Evolutionary conservation across 2,329 filamentous ascomycete genomes (phyloP).

Genomic region (Thelonectria discophora): DNA sequence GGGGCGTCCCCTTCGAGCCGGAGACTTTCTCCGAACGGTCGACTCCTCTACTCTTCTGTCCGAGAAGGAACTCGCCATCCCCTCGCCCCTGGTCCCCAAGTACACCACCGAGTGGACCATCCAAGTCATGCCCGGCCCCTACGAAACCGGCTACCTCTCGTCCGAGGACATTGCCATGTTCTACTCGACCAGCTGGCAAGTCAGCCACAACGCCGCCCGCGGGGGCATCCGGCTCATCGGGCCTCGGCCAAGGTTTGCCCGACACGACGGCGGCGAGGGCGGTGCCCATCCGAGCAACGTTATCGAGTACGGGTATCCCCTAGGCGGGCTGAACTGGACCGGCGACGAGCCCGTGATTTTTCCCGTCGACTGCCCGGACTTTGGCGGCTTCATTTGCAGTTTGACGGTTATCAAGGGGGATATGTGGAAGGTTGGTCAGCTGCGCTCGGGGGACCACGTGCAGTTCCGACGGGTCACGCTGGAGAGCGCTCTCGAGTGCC

Average conservation of each 20-base stretch:
- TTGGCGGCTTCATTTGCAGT: conserved; percentile 46
- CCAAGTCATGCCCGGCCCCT: conserved; percentile 45
- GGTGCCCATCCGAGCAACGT: conserved; percentile 68
- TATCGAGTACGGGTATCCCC: conserved; percentile 54
- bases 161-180: conserved; percentile 64
- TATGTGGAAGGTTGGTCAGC: conserved; percentile 49
- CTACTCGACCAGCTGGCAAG: conserved; percentile 65
- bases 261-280: conserved; percentile 68
- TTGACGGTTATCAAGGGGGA: conserved; percentile 45
- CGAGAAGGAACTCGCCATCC: neutral
- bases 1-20: conserved; percentile 61
- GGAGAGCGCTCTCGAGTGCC: conserved; percentile 17
- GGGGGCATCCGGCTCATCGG: conserved; percentile 69
- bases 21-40: conserved; percentile 28
- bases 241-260: conserved; percentile 65
- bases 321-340: conserved; percentile 47
- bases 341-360: conserved; percentile 49
- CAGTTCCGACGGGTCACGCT: conserved; percentile 52
- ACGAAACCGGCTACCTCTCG: conserved; percentile 44
- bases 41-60: conserved; percentile 1
- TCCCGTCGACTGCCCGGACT: conserved; percentile 44
- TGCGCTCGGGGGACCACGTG: conserved; percentile 43
- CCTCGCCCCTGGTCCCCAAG: conserved; percentile 10
- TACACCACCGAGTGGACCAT: conserved; percentile 30
- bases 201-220: conserved; percentile 68